These are phyloP conservation scores for Parietaria judaica DNA, from an alignment of 306 rosid species.

Conservation along the genomic window DNA sequence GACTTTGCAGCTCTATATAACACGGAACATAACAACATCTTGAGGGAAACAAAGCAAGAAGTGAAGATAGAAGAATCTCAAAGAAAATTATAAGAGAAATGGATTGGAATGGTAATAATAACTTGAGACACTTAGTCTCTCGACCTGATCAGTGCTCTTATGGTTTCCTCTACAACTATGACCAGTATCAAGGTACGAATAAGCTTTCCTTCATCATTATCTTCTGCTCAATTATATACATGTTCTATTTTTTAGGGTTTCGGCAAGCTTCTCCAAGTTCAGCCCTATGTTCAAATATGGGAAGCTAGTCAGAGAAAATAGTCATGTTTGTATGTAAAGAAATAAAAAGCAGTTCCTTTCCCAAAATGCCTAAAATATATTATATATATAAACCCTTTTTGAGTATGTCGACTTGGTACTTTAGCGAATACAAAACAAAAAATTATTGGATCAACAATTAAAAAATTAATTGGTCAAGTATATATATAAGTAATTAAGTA, in stretches of 20 bases:
- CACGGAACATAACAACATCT: slow-evolving; percentile 11
- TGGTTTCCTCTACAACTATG: slow-evolving; percentile 64
- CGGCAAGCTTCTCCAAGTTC: background rate
- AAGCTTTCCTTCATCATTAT: slow-evolving; percentile 5
- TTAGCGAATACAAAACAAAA: no score
- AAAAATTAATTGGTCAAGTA: background rate
- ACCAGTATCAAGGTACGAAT: slow-evolving; percentile 47
- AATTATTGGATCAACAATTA: no score
- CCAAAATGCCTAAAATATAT: no score
- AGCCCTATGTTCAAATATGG: background rate
- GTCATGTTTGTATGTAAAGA: no score
- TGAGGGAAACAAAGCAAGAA: slow-evolving; percentile 3
- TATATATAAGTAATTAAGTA: background rate
- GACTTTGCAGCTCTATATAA: slow-evolving; percentile 30
- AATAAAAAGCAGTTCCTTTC: no score
- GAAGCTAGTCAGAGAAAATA: background rate
- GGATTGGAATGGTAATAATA: slow-evolving; percentile 77
- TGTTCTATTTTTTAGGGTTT: background rate
- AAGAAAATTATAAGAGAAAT: slow-evolving; percentile 24
- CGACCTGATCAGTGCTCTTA: slow-evolving; percentile 47
- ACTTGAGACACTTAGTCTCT: slow-evolving; percentile 53
- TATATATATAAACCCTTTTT: no score
- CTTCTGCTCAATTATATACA: background rate
- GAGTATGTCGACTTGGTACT: no score
- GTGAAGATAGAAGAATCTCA: slow-evolving; percentile 16